Evolutionary conservation across 2,329 filamentous ascomycete species (phyloP).

Genomic region (Capronia coronata): DNA sequence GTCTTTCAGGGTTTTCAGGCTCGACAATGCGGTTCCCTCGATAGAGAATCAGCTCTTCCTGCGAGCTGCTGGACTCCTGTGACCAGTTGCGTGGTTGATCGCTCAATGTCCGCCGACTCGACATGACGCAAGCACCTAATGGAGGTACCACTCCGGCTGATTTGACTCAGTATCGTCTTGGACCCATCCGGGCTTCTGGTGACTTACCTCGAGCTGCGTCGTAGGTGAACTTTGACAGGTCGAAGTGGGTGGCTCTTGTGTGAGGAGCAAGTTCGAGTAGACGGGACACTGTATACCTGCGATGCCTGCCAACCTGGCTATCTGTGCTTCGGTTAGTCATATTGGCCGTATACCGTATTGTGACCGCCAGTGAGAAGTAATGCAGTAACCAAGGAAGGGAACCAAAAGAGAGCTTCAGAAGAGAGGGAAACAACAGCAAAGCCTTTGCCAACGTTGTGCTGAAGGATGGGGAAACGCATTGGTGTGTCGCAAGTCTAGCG

Average conservation of each 20-base stretch:
- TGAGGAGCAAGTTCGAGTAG: conserved; percentile 25
- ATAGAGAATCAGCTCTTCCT: conserved; percentile 21
- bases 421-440: conserved; percentile 10
- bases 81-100: conserved; percentile 23
- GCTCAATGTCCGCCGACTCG: conserved; percentile 19
- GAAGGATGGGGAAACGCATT: background rate
- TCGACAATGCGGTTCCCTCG: conserved; percentile 17
- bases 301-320: conserved; percentile 15
- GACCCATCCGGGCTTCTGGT: background rate
- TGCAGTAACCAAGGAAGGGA: conserved; percentile 19
- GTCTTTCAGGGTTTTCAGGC: conserved; percentile 26
- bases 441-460: conserved; percentile 3
- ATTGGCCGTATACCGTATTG: conserved; percentile 14
- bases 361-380: conserved; percentile 9
- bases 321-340: conserved; percentile 26
- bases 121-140: conserved; percentile 26
- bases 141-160: conserved; percentile 28
- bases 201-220: conserved; percentile 28
- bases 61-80: conserved; percentile 20
- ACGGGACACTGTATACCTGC: conserved; percentile 22
- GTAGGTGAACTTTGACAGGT: conserved; percentile 29
- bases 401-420: conserved; percentile 17
- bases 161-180: conserved; percentile 11
- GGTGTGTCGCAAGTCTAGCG: background rate
- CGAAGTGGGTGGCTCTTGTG: conserved; percentile 18